Percentiles rank a stretch among this genome's conserved stretches.
Evolutionary conservation across 2,329 filamentous ascomycete species (phyloP).

Genomic region (Cladosporium sp.): DNA sequence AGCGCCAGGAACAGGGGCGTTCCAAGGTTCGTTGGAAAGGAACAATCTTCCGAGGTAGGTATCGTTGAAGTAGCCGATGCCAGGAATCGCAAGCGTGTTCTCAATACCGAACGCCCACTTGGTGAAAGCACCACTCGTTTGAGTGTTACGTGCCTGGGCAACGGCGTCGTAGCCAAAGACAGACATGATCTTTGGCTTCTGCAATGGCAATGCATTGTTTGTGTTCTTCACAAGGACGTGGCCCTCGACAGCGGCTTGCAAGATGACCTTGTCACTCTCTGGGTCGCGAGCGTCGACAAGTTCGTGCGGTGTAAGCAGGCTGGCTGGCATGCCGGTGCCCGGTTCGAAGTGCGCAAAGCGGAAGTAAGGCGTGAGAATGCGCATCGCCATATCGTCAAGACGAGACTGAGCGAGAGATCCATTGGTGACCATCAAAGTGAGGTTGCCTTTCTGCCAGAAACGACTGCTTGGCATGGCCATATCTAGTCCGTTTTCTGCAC

Average conservation of each 20-base stretch:
- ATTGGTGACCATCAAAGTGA: constrained; percentile 29
- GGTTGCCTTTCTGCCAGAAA: constrained; percentile 21
- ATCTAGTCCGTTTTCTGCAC: constrained; percentile 28
- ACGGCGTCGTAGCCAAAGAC: constrained; percentile 35
- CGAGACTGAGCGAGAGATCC: constrained; percentile 27
- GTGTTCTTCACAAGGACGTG: constrained; percentile 61
- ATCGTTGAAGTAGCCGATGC: constrained; percentile 6
- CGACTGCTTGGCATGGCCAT: constrained; percentile 25
- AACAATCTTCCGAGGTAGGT: constrained; percentile 6
- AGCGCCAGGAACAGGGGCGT: not conserved
- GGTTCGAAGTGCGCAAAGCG: constrained; percentile 21
- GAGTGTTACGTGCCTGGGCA: not conserved
- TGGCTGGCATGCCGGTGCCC: constrained; percentile 13
- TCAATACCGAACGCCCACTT: constrained; percentile 6
- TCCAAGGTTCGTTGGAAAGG: constrained; percentile 5
- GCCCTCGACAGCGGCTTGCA: constrained; percentile 49
- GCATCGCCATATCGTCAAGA: constrained; percentile 32
- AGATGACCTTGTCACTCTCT: constrained; percentile 43
- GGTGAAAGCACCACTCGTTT: not conserved
- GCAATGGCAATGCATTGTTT: constrained; percentile 52
- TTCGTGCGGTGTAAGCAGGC: constrained; percentile 38
- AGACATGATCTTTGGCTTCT: constrained; percentile 47
- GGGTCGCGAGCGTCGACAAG: constrained; percentile 52
- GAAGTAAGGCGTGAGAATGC: constrained; percentile 27
- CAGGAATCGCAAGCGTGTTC: not conserved